Evolutionary conservation across 768 basidiomycete genomes (phyloP).

Genomic region (Russula olivacea): DNA sequence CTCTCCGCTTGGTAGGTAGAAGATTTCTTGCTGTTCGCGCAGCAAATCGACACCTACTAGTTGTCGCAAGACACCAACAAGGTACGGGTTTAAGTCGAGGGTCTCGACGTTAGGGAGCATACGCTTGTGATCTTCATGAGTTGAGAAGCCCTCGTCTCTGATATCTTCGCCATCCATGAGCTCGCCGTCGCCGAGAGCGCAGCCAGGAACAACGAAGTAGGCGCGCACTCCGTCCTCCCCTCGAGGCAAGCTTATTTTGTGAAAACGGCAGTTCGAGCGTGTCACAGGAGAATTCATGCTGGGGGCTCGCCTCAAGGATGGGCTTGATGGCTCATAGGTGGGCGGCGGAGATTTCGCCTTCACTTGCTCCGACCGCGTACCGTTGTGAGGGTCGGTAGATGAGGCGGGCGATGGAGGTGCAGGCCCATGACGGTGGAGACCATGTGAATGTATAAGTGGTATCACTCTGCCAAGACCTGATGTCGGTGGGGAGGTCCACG

Average conservation of each 20-base stretch:
- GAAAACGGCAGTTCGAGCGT: slow-evolving; percentile 65
- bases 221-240: slow-evolving; percentile 48
- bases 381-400: background rate
- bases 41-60: slow-evolving; percentile 61
- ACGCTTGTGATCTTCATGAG: slow-evolving; percentile 41
- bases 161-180: slow-evolving; percentile 56
- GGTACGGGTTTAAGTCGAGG: slow-evolving; percentile 45
- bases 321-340: slow-evolving; percentile 2
- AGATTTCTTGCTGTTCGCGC: slow-evolving; percentile 58
- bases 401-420: slow-evolving; percentile 13
- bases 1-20: slow-evolving; percentile 53
- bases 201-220: slow-evolving; percentile 65
- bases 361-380: slow-evolving; percentile 18
- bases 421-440: slow-evolving; percentile 29
- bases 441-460: slow-evolving; percentile 30
- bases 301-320: slow-evolving; percentile 12
- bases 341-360: slow-evolving; percentile 11
- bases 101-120: slow-evolving; percentile 46
- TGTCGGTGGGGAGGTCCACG: slow-evolving; percentile 27
- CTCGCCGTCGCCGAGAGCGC: slow-evolving; percentile 51
- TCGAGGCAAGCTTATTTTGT: slow-evolving; percentile 56
- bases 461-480: slow-evolving; percentile 11
- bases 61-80: slow-evolving; percentile 52
- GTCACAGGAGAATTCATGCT: slow-evolving; percentile 47
- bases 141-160: slow-evolving; percentile 53